Base-by-base conservation (phyloP, 139 green algal species). In the Chlorella sorokiniana region DNA sequence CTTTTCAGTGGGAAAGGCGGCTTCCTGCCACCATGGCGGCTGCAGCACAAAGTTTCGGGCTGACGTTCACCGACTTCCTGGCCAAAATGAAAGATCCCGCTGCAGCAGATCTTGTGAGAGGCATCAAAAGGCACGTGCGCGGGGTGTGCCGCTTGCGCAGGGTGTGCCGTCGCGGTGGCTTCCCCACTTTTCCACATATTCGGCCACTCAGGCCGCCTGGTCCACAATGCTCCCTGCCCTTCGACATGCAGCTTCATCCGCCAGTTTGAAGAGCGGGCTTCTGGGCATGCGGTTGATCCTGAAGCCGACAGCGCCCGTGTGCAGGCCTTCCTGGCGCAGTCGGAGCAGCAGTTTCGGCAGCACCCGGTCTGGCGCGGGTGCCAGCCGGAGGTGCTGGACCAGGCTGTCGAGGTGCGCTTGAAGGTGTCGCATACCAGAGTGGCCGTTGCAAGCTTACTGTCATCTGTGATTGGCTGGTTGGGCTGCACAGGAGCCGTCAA, bases 281-380 rank as follows among this genome's bases (percentile, higher is more conserved):
- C 45, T 14, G 44, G 41, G 14, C 75, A 73, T 27, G 40, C 35
- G 2, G 37, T 38, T 11, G 79, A 92, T 61, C 76, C 85, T 3
- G 83, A 89, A 18, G 48, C 45, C 4, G 87, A 90, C 78, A 83
- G 84, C 59, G 54, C 63, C 7, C 35, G 31, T 20, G 86, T 90
- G 27, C 86, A 90, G 91, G 84, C 88, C 9, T 99, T 99, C 80
- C 69, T 98, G 45, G 54, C 74, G 7, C 77, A 85, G 40, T 95
- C 92, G 77, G 95, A 98, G 82, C 65, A 54, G 1, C 76, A 86
- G 0, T 98, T 99, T 75, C 83, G 81, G 16, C 37, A 75, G 25
- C 95, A 99, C 78, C 91, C 94, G 4, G 83, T 98, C 70, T 99
- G 95, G 93, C 81, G 83, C 6, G 91, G 87, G 31, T 82, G 81